Percentiles rank a stretch among this genome's conserved stretches.
Evolutionary conservation across 352 stramenopile genomes (phyloP).

Genomic region (Halophytophthora polymorphica): DNA sequence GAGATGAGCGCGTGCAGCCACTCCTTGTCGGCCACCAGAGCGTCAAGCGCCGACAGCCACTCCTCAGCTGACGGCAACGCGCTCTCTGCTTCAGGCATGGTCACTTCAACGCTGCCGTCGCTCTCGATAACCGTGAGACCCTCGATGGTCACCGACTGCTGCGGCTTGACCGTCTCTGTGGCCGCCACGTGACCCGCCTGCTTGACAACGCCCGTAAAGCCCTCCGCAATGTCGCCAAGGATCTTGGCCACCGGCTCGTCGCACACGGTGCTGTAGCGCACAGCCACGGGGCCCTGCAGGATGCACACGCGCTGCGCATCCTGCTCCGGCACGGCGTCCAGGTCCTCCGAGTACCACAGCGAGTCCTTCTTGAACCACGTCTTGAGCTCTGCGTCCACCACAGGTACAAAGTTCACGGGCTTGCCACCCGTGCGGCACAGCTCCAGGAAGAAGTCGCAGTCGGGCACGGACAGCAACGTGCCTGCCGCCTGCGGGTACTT

Average conservation of each 20-base stretch:
- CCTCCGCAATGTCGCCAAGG: conserved; percentile 54
- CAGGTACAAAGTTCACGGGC: conserved; percentile 85
- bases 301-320: conserved; percentile 84
- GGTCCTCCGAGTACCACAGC: conserved; percentile 88
- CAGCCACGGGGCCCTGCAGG: conserved; percentile 78
- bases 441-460: conserved; percentile 83
- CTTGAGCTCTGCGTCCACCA: conserved; percentile 78
- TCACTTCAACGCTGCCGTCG: conserved; percentile 23
- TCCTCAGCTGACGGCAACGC: conserved; percentile 30
- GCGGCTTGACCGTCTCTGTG: too few species aligned
- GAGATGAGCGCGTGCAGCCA: conserved; percentile 59
- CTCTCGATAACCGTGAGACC: conserved; percentile 26
- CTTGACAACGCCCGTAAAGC: conserved; percentile 50
- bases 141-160: conserved; percentile 15
- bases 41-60: conserved; percentile 41
- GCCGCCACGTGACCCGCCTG: conserved; percentile 9
- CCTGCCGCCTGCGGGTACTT: conserved; percentile 50
- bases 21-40: conserved; percentile 32
- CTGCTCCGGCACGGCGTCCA: conserved; percentile 73
- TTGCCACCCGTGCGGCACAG: conserved; percentile 81
- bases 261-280: conserved; percentile 69
- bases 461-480: conserved; percentile 65
- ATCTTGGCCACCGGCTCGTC: conserved; percentile 83
- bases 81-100: conserved; percentile 19
- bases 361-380: conserved; percentile 91